Evolutionary conservation across 2,329 filamentous ascomycete genomes (phyloP), one percentile per base, ranked within the genome.

Genomic region (Phoma sp.): DNA sequence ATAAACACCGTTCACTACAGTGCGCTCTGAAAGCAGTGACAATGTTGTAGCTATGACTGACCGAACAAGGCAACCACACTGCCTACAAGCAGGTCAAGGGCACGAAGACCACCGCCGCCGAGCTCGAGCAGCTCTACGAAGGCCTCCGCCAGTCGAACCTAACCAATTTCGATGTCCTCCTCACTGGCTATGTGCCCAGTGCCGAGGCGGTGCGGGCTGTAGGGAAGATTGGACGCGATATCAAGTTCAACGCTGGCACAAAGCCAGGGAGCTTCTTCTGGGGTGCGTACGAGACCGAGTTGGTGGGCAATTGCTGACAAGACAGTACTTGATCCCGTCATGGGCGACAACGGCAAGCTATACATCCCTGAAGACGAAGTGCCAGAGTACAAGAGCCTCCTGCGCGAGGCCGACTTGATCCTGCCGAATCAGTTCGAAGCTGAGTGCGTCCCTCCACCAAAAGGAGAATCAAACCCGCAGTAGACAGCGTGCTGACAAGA

Each of bases 381-480:
- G 13, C 93, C 93, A 0, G 92, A 90, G 11, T 99, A 98, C 75
- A 93, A 91, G 76, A 81, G 81, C 23, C 80, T 96, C 52, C 80
- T 98, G 22, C 82, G 82, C 32, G 83, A 93, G 66, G 93, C 95
- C 2, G 95, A 99, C 75, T 75, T 99, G 63, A 96, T 99, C 51
- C 78, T 98, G 13, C 95, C 95, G 4, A 99, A 99, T 72, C 93
- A 98, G 66, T 99, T 97, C 64, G 95, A 99, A 79, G 91, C 93
- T 38, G 93, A 99, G 91, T 96, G 79, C 64, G 87, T 69, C 18
- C 18, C 10, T 14, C 6, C 24, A 8, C 25, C 39, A 24, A 14
- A 11, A 29, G 9, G 27, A 29, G 6, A 29, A 29, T 2, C 18
- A 18, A 18, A 18, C 18, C 18, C 27, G 9, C 27, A 29, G 6